Base-by-base conservation (phyloP, 179 eudicot genomes). In the Silene coronaria region DNA sequence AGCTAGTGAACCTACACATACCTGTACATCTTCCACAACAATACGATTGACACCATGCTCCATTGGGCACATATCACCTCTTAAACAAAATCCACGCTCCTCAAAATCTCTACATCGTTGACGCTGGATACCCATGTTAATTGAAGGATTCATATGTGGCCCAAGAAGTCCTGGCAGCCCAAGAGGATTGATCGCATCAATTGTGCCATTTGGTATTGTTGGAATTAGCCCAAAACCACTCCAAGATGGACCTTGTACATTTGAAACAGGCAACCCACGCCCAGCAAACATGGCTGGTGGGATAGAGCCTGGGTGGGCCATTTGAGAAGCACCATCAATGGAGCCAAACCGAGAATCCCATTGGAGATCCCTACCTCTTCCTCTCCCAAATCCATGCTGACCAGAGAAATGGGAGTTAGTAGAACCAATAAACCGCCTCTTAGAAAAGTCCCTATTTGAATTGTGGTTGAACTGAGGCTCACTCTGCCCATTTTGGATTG, bases 61-160 rank as follows among this genome's bases (percentile, higher is more conserved):
- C 99, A 95, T 89, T 23, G 93, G 97, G 79, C 99, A 95, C 90
- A 95, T 95, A 83, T 95, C 99, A 75, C 99, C 99, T 80, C 96
- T 91, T 60, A 95, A 81, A 80, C 99, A 95, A 87, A 90, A 95
- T 72, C 99, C 99, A 75, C 88, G 97, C 76, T 95, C 99, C 89
- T 95, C 99, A 82, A 95, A 95, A 72, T 95, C 99, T 84, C 97
- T 88, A 82, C 99, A 95, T 65, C 89, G 83, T 84, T 87, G 95
- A 60, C 89, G 87, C 28, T 90, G 90, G 76, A 90, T 81, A 26
- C 87, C 91, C 79, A 92, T 80, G 60, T 82, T 92, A 80, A 89
- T 66, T 2, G 90, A 76, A 73, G 89, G 89, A 85, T 76, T 83
- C 38, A 92, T 80, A 74, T 88, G 76, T 68, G 93, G 86, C 81